phyloP scores from a whole-genome alignment of 345 rosid genomes.

The Populus deltoides region DNA sequence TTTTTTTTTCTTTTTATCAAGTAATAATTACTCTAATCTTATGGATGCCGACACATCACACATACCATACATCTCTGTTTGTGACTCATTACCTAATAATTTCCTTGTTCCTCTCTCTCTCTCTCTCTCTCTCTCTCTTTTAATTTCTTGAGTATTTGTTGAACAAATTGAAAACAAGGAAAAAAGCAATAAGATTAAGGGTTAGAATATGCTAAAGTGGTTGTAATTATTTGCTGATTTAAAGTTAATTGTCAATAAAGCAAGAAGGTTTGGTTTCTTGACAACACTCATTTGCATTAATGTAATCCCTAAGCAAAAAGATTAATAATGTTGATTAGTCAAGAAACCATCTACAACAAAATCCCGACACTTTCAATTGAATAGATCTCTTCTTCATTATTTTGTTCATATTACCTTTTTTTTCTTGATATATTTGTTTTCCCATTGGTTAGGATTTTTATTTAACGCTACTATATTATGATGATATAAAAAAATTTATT shows the following conservation, averaged over 20 bases:
- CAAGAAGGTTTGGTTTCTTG: neutral
- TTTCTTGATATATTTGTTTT: too few species aligned
- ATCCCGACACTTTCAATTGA: neutral
- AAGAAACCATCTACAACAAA: neutral
- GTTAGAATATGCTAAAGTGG: slow-evolving; percentile 15
- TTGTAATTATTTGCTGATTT: slow-evolving; percentile 10
- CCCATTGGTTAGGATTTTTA: too few species aligned
- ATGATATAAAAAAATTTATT: too few species aligned
- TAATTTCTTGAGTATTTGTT: neutral
- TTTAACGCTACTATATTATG: too few species aligned
- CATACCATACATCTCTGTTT: neutral
- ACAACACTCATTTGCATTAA: neutral
- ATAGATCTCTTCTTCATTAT: neutral
- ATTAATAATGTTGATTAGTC: neutral
- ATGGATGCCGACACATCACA: neutral
- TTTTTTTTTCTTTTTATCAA: neutral
- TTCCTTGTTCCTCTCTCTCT: too few species aligned
- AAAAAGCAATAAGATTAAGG: slow-evolving; percentile 8
- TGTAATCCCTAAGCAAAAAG: slow-evolving; percentile 1
- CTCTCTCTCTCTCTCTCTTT: neutral
- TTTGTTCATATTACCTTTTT: neutral
- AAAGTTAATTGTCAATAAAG: slow-evolving; percentile 11
- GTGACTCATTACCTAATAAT: slow-evolving; percentile 17
- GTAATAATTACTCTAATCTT: neutral
- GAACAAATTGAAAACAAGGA: neutral